A percentile compares a stretch with the other conserved stretches of the same genome.
These are phyloP conservation scores for Jimgerdemannia lactiflua DNA, from an alignment of 192 early-diverging fungal genomes.

Conservation along the genomic window DNA sequence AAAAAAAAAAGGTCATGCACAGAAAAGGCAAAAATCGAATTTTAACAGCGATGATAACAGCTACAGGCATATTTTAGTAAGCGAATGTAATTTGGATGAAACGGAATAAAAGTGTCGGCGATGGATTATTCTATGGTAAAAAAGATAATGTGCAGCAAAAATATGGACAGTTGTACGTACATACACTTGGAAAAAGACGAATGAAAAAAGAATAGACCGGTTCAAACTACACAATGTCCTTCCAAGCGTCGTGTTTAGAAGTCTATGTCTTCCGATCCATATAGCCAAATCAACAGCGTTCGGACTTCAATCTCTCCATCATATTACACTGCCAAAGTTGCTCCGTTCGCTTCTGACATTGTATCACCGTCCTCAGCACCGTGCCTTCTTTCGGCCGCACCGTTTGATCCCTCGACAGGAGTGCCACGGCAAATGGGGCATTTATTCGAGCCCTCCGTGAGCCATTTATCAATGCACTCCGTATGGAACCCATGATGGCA, in stretches of 20 bases:
- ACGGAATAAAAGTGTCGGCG: too few species aligned
- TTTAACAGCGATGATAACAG: too few species aligned
- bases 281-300: background rate
- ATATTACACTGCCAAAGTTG: background rate
- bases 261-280: background rate
- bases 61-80: too few species aligned
- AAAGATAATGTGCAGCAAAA: background rate
- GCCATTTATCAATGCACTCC: slow-evolving; percentile 53
- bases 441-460: slow-evolving; percentile 42
- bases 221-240: too few species aligned
- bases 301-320: background rate
- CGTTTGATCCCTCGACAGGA: slow-evolving; percentile 21
- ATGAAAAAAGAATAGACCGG: too few species aligned
- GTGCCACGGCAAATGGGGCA: slow-evolving; percentile 56
- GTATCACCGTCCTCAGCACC: background rate
- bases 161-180: background rate
- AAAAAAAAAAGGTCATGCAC: too few species aligned
- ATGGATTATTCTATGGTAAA: background rate
- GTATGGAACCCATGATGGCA: slow-evolving; percentile 54
- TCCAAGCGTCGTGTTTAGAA: background rate
- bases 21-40: too few species aligned
- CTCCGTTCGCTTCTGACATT: background rate
- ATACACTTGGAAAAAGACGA: too few species aligned
- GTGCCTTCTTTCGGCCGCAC: background rate
- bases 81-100: too few species aligned